Percentiles rank a stretch among this genome's conserved stretches.
Evolutionary conservation across 805 yeast genomes (phyloP).

Genomic region (Hanseniaspora valbyensis): DNA sequence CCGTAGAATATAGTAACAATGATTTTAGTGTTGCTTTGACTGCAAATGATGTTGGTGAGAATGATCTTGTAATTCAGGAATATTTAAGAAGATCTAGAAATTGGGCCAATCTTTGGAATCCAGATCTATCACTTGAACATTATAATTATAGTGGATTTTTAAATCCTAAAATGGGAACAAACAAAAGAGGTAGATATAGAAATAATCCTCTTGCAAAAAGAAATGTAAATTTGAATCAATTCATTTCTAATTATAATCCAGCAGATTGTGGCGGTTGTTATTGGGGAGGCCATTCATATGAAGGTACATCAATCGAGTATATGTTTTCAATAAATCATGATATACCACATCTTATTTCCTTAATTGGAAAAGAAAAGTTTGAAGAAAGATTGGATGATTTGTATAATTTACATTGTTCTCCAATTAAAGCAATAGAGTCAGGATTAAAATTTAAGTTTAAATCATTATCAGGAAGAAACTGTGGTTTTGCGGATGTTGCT

Average conservation of each 20-base stretch:
- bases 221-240: too few species aligned
- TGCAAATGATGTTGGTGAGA: slow-evolving; percentile 27
- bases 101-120: slow-evolving; percentile 33
- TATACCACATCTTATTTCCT: slow-evolving; percentile 23
- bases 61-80: slow-evolving; percentile 20
- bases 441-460: neutral
- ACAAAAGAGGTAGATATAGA: slow-evolving; percentile 6
- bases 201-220: neutral
- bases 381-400: slow-evolving; percentile 29
- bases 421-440: neutral
- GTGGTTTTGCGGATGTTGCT: slow-evolving; percentile 28
- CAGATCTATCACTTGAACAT: slow-evolving; percentile 20
- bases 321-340: slow-evolving; percentile 33
- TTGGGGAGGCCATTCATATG: slow-evolving; percentile 30
- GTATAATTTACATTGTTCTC: slow-evolving; percentile 26
- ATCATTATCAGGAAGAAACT: neutral
- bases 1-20: slow-evolving; percentile 32
- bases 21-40: slow-evolving; percentile 30
- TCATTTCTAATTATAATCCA: slow-evolving; percentile 28
- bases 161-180: slow-evolving; percentile 25
- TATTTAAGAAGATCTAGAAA: slow-evolving; percentile 29
- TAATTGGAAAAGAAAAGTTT: slow-evolving; percentile 27
- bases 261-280: slow-evolving; percentile 30
- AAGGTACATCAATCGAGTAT: slow-evolving; percentile 30
- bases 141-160: slow-evolving; percentile 28